Evolutionary conservation across 2,329 filamentous ascomycete genomes (phyloP), one percentile per base, ranked within the genome.

Genomic region (Didymella exigua): DNA sequence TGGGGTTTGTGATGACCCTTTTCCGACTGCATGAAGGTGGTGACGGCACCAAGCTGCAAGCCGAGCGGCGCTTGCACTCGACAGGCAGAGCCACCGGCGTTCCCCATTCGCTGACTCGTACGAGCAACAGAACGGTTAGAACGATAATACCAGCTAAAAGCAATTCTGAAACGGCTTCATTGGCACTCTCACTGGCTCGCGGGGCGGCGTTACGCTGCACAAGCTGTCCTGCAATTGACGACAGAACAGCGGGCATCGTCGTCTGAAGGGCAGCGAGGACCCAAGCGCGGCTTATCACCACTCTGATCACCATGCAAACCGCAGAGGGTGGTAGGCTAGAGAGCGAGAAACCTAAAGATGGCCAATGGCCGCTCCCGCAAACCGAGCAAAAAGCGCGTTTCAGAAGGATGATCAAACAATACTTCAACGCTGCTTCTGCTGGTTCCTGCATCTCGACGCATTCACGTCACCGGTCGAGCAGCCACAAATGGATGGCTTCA

Each of bases 341-440:
- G 13, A 14, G 36, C 30, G 49, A 33, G 54, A 55, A 46, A 58
- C 59, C 21, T 31, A 21, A 40, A 41, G 29, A 46, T 46, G 50
- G 47, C 52, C 52, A 47, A 58, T 61, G 55, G 55, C 29, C 49
- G 54, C 58, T 67, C 59, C 61, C 58, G 62, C 56, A 49, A 43
- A 50, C 52, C 49, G 48, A 53, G 54, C 58, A 19, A 45, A 43
- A 54, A 59, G 58, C 62, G 65, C 49, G 72, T 75, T 75, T 75
- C 72, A 75, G 70, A 40, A 60, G 51, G 69, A 53, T 67, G 69
- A 74, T 74, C 70, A 72, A 74, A 75, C 70, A 59, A 60, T 59
- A 66, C 59, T 66, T 64, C 67, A 65, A 62, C 41, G 67, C 62
- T 69, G 58, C 63, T 68, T 70, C 55, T 62, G 69, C 65, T 66